Conservation (phyloP, 2,329 filamentous ascomycete genomes). For the Trichoderma atroviride region DNA sequence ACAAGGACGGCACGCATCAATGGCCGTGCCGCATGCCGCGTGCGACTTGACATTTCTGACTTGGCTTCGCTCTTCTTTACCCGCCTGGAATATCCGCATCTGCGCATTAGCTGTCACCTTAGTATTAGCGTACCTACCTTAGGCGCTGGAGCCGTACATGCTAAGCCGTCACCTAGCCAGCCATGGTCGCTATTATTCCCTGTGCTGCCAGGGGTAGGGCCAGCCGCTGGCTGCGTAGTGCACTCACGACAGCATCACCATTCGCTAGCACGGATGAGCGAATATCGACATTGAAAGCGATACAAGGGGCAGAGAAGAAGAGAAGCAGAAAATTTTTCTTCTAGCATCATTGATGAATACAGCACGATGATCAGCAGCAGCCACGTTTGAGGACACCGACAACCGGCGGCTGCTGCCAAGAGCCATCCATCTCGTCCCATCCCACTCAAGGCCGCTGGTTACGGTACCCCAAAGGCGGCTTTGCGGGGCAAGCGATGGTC, state of each 20-base stretch:
- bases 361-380: conserved; percentile 16
- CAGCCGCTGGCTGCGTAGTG: conserved; percentile 1
- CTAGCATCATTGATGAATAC: neutral
- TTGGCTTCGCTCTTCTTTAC: neutral
- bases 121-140: conserved; percentile 12
- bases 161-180: neutral
- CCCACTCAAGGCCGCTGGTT: neutral
- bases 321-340: neutral
- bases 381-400: neutral
- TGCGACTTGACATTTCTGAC: neutral
- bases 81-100: neutral
- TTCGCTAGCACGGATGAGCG: conserved; percentile 14
- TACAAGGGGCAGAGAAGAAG: neutral
- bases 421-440: neutral
- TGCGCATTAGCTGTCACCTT: conserved; percentile 1
- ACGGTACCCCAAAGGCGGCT: conserved; percentile 10
- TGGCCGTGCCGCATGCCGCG: neutral
- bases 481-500: conserved; percentile 7
- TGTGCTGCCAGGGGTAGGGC: conserved; percentile 19
- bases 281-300: conserved; percentile 7
- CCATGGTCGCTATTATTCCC: neutral
- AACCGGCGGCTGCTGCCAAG: conserved; percentile 3
- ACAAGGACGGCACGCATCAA: neutral
- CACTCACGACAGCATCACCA: conserved; percentile 12
- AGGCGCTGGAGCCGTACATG: neutral